These are phyloP conservation scores for Amanita thiersii DNA, from an alignment of 768 basidiomycete genomes.

Conservation along the genomic window DNA sequence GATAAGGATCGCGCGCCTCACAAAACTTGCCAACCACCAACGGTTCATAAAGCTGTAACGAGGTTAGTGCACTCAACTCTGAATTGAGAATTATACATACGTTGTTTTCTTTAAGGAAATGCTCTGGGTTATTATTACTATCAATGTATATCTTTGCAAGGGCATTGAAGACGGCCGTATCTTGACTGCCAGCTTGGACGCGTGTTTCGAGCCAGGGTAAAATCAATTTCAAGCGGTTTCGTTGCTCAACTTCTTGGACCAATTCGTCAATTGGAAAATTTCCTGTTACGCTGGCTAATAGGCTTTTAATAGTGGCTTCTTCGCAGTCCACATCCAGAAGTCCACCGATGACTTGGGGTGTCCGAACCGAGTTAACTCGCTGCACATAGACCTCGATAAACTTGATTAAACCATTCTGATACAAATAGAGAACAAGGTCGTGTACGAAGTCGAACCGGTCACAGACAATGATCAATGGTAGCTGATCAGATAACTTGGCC, in stretches of 20 bases:
- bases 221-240: constrained; percentile 94
- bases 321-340: constrained; percentile 98
- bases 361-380: constrained; percentile 93
- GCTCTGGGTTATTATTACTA: constrained; percentile 96
- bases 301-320: constrained; percentile 87
- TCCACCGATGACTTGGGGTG: constrained; percentile 95
- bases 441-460: constrained; percentile 99
- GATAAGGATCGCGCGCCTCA: constrained; percentile 95
- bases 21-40: constrained; percentile 98
- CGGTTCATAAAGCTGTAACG: constrained; percentile 84
- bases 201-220: constrained; percentile 95
- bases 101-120: constrained; percentile 98
- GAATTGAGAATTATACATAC: constrained; percentile 34
- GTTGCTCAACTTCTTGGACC: constrained; percentile 92
- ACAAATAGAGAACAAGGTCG: constrained; percentile 95
- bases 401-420: constrained; percentile 93
- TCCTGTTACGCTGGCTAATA: constrained; percentile 91
- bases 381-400: constrained; percentile 99
- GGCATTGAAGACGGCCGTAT: constrained; percentile 92
- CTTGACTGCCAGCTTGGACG: constrained; percentile 90
- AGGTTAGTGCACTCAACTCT: constrained; percentile 4
- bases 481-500: constrained; percentile 91
- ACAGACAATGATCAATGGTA: constrained; percentile 99
- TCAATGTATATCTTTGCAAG: constrained; percentile 98
- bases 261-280: constrained; percentile 98